Evolutionary conservation across 441 rosid species (phyloP).

Genomic region (Adansonia grandidieri): DNA sequence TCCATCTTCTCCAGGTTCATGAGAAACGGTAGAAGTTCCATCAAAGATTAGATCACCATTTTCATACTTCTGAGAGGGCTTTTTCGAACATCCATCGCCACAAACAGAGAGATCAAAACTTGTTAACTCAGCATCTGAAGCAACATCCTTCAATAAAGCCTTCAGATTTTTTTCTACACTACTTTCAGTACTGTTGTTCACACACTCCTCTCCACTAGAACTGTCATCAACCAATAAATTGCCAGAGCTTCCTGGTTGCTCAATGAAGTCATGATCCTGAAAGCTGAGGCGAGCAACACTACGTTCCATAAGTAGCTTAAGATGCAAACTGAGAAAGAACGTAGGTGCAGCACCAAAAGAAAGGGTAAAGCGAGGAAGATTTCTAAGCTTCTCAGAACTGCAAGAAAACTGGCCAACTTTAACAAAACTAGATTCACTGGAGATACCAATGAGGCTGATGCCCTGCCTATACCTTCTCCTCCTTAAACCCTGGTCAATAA

Average conservation of each 20-base stretch:
- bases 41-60: slow-evolving; percentile 35
- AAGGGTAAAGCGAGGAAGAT: slow-evolving; percentile 50
- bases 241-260: slow-evolving; percentile 40
- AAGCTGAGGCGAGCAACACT: slow-evolving; percentile 38
- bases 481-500: slow-evolving; percentile 48
- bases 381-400: slow-evolving; percentile 39
- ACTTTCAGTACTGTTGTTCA: slow-evolving; percentile 37
- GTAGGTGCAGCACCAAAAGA: slow-evolving; percentile 65
- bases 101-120: slow-evolving; percentile 30
- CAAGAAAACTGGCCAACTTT: slow-evolving; percentile 36
- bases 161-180: slow-evolving; percentile 31
- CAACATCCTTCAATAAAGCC: slow-evolving; percentile 30
- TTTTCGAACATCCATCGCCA: slow-evolving; percentile 25
- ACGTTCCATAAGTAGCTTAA: slow-evolving; percentile 65
- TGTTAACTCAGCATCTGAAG: slow-evolving; percentile 34
- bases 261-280: slow-evolving; percentile 44
- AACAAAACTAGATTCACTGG: slow-evolving; percentile 38
- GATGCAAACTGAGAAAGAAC: slow-evolving; percentile 62
- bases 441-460: slow-evolving; percentile 35
- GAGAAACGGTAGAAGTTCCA: slow-evolving; percentile 36
- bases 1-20: slow-evolving; percentile 41
- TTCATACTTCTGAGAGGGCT: slow-evolving; percentile 27
- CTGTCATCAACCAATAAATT: slow-evolving; percentile 41
- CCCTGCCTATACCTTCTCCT: slow-evolving; percentile 44
- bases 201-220: slow-evolving; percentile 38